A percentile compares a stretch with the other conserved stretches of the same genome.
phyloP scores from a whole-genome alignment of 2,329 filamentous ascomycete species.

The Fusarium keratoplasticum region DNA sequence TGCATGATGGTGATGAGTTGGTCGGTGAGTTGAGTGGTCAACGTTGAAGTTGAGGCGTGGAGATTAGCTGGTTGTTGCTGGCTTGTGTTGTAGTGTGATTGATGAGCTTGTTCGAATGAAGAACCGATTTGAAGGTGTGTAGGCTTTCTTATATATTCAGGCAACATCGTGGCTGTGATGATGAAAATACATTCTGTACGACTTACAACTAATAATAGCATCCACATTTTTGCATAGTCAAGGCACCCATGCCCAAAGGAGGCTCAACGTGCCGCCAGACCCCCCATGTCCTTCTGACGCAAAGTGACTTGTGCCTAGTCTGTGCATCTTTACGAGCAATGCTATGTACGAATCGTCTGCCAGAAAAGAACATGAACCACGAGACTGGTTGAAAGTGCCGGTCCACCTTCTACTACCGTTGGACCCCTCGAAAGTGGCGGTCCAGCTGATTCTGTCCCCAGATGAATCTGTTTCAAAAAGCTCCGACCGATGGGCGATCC shows the following conservation, averaged over 20 bases:
- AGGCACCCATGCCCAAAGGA: neutral
- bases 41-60: neutral
- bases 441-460: neutral
- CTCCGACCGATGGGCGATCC: neutral
- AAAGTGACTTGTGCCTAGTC: slow-evolving; percentile 13
- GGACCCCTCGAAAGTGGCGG: neutral
- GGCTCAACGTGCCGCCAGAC: neutral
- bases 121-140: fast-evolving
- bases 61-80: neutral
- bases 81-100: neutral
- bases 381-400: neutral
- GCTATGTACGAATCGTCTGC: neutral
- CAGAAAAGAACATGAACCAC: neutral
- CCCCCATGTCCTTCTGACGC: slow-evolving; percentile 14
- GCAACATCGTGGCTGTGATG: neutral
- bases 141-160: neutral
- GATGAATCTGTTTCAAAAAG: slow-evolving; percentile 3
- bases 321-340: neutral
- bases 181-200: neutral
- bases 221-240: neutral
- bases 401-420: neutral
- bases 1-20: slow-evolving; percentile 5
- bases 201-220: slow-evolving; percentile 23
- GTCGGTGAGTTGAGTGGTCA: neutral
- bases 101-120: neutral